phyloP scores from a whole-genome alignment of 192 early-diverging fungal genomes.

The Kickxella alabastrina region DNA sequence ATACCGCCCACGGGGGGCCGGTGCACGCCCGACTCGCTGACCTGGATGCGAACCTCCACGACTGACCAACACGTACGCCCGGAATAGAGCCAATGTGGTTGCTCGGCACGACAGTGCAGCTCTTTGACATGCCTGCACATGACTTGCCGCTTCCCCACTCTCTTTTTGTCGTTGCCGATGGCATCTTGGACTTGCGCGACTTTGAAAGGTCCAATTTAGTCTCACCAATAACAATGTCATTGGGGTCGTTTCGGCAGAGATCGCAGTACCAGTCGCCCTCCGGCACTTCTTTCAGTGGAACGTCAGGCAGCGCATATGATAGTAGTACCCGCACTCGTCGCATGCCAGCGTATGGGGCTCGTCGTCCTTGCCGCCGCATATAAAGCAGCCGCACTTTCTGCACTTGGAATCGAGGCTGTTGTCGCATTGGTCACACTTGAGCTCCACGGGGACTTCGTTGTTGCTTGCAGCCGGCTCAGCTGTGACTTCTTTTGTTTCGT shows the following conservation, averaged over 20 bases:
- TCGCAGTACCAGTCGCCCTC: conserved; percentile 55
- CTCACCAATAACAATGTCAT: conserved; percentile 39
- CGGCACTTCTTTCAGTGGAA: conserved; percentile 40
- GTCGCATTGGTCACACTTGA: conserved; percentile 41
- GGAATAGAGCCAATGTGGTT: conserved; percentile 56
- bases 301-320: conserved; percentile 54
- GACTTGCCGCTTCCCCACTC: conserved; percentile 59
- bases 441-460: not conserved
- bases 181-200: conserved; percentile 48
- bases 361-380: conserved; percentile 55
- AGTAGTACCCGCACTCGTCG: conserved; percentile 59
- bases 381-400: conserved; percentile 52
- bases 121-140: conserved; percentile 47
- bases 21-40: conserved; percentile 55
- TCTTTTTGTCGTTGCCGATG: conserved; percentile 53
- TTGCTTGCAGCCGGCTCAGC: not conserved
- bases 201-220: conserved; percentile 43
- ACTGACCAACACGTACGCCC: conserved; percentile 56
- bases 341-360: conserved; percentile 56
- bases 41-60: conserved; percentile 54
- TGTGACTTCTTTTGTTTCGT: not conserved
- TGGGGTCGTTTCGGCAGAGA: conserved; percentile 48
- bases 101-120: conserved; percentile 39
- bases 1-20: conserved; percentile 66
- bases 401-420: conserved; percentile 24